Conservation (phyloP, 352 stramenopile species). For the Phytophthora fragariaefolia region DNA sequence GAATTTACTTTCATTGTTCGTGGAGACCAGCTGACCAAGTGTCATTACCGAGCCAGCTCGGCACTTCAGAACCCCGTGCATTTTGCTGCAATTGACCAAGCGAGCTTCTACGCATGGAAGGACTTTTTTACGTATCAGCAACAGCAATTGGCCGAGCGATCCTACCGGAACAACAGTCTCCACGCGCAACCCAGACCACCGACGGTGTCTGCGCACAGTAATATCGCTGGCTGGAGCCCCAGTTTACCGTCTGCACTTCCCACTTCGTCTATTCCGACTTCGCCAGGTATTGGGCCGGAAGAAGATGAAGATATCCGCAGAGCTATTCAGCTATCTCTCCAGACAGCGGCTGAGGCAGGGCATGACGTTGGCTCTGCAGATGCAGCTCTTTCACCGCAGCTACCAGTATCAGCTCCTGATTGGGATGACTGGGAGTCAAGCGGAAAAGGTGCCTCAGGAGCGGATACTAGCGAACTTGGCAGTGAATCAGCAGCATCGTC, state of each 20-base stretch:
- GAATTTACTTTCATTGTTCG: constrained; percentile 61
- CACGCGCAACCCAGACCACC: constrained; percentile 19
- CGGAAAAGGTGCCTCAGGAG: constrained; percentile 2
- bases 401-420: constrained; percentile 53
- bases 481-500: constrained; percentile 9
- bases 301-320: constrained; percentile 63
- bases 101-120: constrained; percentile 60
- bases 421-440: constrained; percentile 45
- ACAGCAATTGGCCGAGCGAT: constrained; percentile 32
- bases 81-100: constrained; percentile 61
- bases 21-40: constrained; percentile 44
- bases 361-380: constrained; percentile 7
- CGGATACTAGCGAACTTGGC: constrained; percentile 6
- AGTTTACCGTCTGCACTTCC: background rate
- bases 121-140: constrained; percentile 69
- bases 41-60: constrained; percentile 39
- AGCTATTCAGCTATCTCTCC: constrained; percentile 65
- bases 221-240: constrained; percentile 18
- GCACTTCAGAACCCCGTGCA: constrained; percentile 51
- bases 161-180: background rate
- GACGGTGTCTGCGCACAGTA: constrained; percentile 2
- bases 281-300: constrained; percentile 27
- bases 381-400: constrained; percentile 17
- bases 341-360: constrained; percentile 22
- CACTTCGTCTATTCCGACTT: constrained; percentile 9